These are phyloP conservation scores for Rhododendron simsii DNA, from an alignment of 148 eudicot species.

Conservation along the genomic window DNA sequence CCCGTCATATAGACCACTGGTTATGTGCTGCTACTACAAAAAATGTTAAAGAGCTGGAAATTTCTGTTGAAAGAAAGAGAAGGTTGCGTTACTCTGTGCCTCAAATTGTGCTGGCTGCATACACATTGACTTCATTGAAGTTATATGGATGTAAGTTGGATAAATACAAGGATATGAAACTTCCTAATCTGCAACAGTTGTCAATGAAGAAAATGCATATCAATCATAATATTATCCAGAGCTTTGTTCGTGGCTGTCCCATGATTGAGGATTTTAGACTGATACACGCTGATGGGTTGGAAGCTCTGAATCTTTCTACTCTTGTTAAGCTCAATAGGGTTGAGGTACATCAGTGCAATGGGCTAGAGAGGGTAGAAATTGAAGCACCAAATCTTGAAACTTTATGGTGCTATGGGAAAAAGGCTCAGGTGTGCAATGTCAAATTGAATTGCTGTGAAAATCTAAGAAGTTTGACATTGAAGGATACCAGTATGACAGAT, in stretches of 20 bases:
- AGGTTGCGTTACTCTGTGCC: slow-evolving; percentile 18
- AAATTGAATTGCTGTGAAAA: slow-evolving; percentile 17
- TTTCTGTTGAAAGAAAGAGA: slow-evolving; percentile 11
- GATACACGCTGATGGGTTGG: slow-evolving; percentile 13
- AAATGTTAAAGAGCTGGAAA: slow-evolving; percentile 32
- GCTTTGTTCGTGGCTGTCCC: slow-evolving; percentile 27
- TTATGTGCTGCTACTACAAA: slow-evolving; percentile 16
- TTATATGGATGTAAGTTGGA: slow-evolving; percentile 20
- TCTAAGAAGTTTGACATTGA: slow-evolving; percentile 33
- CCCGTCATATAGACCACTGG: slow-evolving; percentile 19
- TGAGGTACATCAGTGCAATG: slow-evolving; percentile 30
- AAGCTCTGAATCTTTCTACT: slow-evolving; percentile 13
- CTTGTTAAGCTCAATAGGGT: slow-evolving; percentile 26
- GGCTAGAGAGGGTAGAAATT: slow-evolving; percentile 15
- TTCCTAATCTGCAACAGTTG: slow-evolving; percentile 24
- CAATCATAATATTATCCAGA: slow-evolving; percentile 12
- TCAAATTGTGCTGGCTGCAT: slow-evolving; percentile 11
- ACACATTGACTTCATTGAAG: slow-evolving; percentile 26
- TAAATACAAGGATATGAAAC: slow-evolving; percentile 6
- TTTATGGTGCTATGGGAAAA: slow-evolving; percentile 24
- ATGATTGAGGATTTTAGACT: slow-evolving; percentile 36
- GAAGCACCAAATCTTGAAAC: slow-evolving; percentile 22
- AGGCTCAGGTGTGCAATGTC: slow-evolving; percentile 11
- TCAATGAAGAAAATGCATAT: slow-evolving; percentile 24
- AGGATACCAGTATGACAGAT: slow-evolving; percentile 15